A percentile compares a stretch with the other conserved stretches of the same genome.
These are phyloP conservation scores for Candida multigemmis DNA, from an alignment of 805 yeast genomes.

Conservation along the genomic window DNA sequence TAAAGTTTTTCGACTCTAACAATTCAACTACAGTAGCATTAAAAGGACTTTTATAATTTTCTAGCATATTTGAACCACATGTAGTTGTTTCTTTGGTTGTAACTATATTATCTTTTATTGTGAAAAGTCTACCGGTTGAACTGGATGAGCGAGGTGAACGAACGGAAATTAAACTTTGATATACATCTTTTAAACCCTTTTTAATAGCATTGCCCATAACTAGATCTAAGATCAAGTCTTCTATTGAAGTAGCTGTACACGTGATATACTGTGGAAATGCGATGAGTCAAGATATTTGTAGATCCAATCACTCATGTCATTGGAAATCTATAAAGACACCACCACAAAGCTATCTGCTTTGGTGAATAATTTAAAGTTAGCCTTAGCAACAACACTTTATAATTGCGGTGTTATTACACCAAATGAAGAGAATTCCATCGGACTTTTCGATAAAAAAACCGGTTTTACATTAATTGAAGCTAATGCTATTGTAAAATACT, in stretches of 20 bases:
- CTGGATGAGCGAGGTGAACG: too few species aligned
- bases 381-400: slow-evolving; percentile 30
- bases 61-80: slow-evolving; percentile 63
- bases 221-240: too few species aligned
- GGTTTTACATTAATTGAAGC: slow-evolving; percentile 50
- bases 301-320: not conserved
- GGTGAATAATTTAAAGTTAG: slow-evolving; percentile 32
- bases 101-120: slow-evolving; percentile 83
- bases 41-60: slow-evolving; percentile 62
- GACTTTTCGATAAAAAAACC: slow-evolving; percentile 19
- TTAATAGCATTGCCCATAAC: too few species aligned
- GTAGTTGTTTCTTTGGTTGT: slow-evolving; percentile 61
- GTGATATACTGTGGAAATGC: too few species aligned
- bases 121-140: too few species aligned
- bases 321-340: slow-evolving; percentile 20
- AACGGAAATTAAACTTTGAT: too few species aligned
- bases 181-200: too few species aligned
- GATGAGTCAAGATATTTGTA: too few species aligned
- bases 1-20: slow-evolving; percentile 44
- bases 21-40: slow-evolving; percentile 64
- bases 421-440: slow-evolving; percentile 14
- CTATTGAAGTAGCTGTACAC: too few species aligned
- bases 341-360: slow-evolving; percentile 18
- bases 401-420: slow-evolving; percentile 14
- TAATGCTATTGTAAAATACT: slow-evolving; percentile 61